A percentile compares a stretch with the other conserved stretches of the same genome.
These are phyloP conservation scores for Hortiboletus flavorubellus DNA, from an alignment of 768 basidiomycete species.

Conservation along the genomic window DNA sequence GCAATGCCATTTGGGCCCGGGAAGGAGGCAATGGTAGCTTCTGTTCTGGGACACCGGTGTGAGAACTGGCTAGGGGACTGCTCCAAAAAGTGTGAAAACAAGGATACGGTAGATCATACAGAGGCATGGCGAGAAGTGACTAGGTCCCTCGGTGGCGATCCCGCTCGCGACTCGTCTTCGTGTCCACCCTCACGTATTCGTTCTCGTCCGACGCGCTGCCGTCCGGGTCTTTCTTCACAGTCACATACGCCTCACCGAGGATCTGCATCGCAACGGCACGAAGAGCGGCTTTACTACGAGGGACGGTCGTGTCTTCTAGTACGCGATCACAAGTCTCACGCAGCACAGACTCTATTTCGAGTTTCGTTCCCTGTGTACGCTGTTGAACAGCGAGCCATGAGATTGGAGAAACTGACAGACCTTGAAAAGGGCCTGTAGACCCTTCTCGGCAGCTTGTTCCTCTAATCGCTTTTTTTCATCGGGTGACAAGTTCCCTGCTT, in stretches of 20 bases:
- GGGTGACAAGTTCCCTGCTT: conserved; percentile 70
- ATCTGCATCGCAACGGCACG: conserved; percentile 83
- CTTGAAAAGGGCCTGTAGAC: conserved; percentile 88
- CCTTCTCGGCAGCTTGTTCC: conserved; percentile 92
- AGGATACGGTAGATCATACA: conserved; percentile 9
- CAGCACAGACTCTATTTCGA: conserved; percentile 86
- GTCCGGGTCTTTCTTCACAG: conserved; percentile 61
- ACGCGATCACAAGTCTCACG: conserved; percentile 86
- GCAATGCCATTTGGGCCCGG: background rate
- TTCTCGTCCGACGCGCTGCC: conserved; percentile 47
- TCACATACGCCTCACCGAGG: conserved; percentile 74
- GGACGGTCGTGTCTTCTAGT: conserved; percentile 52
- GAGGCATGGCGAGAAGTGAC: background rate
- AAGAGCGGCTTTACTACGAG: conserved; percentile 57
- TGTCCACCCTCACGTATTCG: conserved; percentile 83
- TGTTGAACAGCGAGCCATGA: background rate
- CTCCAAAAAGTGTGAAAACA: background rate
- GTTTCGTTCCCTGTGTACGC: conserved; percentile 69
- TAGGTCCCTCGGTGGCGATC: conserved; percentile 30
- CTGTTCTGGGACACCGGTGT: background rate
- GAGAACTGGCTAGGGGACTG: background rate
- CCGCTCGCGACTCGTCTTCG: conserved; percentile 56
- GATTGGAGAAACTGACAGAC: conserved; percentile 33
- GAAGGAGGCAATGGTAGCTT: background rate
- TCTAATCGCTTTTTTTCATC: conserved; percentile 83